A percentile compares a stretch with the other conserved stretches of the same genome.
Conservation (phyloP, 306 rosid species). For the Rosa lucieae region DNA sequence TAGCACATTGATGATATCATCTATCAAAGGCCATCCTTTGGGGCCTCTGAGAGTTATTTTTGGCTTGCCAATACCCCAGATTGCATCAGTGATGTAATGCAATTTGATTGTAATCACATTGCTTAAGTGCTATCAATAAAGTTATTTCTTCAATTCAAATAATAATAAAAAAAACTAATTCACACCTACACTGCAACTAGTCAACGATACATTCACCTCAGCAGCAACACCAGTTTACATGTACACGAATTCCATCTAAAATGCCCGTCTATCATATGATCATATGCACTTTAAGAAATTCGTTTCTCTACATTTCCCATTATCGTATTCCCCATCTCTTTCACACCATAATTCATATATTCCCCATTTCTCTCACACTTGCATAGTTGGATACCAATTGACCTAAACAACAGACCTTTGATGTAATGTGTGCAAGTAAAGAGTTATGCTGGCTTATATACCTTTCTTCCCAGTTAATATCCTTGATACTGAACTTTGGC, state of each 20-base stretch:
- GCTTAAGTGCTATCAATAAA: too few relatives aligned
- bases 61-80: too few relatives aligned
- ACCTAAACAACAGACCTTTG: background rate
- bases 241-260: background rate
- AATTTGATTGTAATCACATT: too few relatives aligned
- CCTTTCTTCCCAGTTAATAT: background rate
- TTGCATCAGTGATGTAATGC: too few relatives aligned
- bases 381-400: constrained; percentile 4
- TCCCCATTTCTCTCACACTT: background rate
- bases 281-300: background rate
- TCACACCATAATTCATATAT: background rate
- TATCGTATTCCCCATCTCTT: background rate
- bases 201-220: background rate
- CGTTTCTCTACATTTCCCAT: background rate
- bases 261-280: background rate
- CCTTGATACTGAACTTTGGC: background rate
- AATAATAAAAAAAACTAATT: background rate
- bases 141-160: too few relatives aligned
- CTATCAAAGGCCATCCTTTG: too few relatives aligned
- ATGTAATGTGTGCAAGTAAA: background rate
- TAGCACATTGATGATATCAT: too few relatives aligned
- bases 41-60: too few relatives aligned
- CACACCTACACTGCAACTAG: background rate
- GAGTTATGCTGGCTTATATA: background rate
- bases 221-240: background rate